A percentile compares a stretch with the other conserved stretches of the same genome.
These are phyloP conservation scores for Pseudogymnoascus sp. DNA, from an alignment of 2,329 filamentous ascomycete genomes.

Conservation along the genomic window DNA sequence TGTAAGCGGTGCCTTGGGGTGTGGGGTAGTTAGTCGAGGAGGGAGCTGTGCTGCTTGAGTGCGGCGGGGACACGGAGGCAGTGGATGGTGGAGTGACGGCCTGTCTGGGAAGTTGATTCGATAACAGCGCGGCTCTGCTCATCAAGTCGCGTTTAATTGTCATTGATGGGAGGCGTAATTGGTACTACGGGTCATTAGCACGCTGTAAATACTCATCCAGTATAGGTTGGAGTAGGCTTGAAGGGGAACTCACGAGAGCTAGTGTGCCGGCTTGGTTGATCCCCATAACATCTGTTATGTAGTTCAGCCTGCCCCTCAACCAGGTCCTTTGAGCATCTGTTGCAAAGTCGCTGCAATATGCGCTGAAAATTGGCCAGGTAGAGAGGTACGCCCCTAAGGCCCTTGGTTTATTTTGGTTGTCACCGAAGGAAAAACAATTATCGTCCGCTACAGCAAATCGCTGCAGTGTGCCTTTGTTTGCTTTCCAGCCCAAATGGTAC, in stretches of 20 bases:
- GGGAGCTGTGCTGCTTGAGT: background rate
- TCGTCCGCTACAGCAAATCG: slow-evolving; percentile 23
- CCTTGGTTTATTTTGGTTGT: slow-evolving; percentile 40
- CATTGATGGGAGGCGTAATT: slow-evolving; percentile 54
- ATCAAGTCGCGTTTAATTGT: slow-evolving; percentile 47
- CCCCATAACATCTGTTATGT: slow-evolving; percentile 47
- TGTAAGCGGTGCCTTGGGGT: background rate
- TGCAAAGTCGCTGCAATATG: slow-evolving; percentile 48
- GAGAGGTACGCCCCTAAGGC: slow-evolving; percentile 50
- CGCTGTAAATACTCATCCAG: background rate
- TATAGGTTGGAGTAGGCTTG: slow-evolving; percentile 7
- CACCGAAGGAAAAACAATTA: slow-evolving; percentile 40
- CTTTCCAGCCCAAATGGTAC: slow-evolving; percentile 52
- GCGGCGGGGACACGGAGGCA: background rate
- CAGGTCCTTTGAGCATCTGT: slow-evolving; percentile 51
- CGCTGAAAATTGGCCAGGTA: slow-evolving; percentile 48
- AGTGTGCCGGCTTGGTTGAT: slow-evolving; percentile 50
- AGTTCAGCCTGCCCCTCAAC: slow-evolving; percentile 44
- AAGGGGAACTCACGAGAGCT: slow-evolving; percentile 36
- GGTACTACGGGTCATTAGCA: slow-evolving; percentile 33
- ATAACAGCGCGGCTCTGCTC: slow-evolving; percentile 12
- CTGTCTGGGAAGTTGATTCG: background rate
- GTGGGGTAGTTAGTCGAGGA: background rate
- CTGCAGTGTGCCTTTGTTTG: slow-evolving; percentile 33
- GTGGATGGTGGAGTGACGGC: background rate